These are phyloP conservation scores for Botrytis fabae DNA, from an alignment of 2,329 filamentous ascomycete species.

Conservation along the genomic window DNA sequence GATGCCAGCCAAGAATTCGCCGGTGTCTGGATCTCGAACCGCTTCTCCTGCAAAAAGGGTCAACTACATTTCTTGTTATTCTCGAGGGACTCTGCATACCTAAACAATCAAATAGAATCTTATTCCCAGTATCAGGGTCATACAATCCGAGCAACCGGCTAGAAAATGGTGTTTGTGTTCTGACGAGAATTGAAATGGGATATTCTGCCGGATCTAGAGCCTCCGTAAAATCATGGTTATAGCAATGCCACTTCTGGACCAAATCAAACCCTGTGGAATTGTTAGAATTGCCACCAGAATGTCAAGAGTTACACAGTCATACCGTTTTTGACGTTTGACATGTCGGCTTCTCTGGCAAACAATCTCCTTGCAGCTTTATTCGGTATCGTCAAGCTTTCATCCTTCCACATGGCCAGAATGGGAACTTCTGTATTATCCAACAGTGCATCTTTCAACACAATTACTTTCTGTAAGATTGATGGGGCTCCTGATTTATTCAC, in stretches of 20 bases:
- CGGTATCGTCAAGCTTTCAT: constrained; percentile 70
- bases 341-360: constrained; percentile 47
- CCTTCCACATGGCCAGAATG: constrained; percentile 78
- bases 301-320: background rate
- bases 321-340: constrained; percentile 46
- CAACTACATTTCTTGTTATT: background rate
- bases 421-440: constrained; percentile 74
- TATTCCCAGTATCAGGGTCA: constrained; percentile 52
- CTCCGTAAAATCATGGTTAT: constrained; percentile 64
- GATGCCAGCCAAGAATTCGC: constrained; percentile 72
- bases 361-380: constrained; percentile 58
- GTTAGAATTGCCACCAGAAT: background rate
- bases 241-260: constrained; percentile 60
- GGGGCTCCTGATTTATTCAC: constrained; percentile 57
- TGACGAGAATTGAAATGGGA: constrained; percentile 65
- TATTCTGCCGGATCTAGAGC: constrained; percentile 59
- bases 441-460: constrained; percentile 73
- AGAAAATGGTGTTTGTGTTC: constrained; percentile 59
- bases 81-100: constrained; percentile 38
- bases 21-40: constrained; percentile 64
- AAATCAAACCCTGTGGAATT: constrained; percentile 48
- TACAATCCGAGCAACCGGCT: constrained; percentile 64
- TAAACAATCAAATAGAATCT: constrained; percentile 61
- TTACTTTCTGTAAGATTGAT: constrained; percentile 70
- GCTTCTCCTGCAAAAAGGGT: constrained; percentile 50